These are phyloP conservation scores for Aurifilum marmelostoma DNA, from an alignment of 2,329 filamentous ascomycete species.

Conservation along the genomic window DNA sequence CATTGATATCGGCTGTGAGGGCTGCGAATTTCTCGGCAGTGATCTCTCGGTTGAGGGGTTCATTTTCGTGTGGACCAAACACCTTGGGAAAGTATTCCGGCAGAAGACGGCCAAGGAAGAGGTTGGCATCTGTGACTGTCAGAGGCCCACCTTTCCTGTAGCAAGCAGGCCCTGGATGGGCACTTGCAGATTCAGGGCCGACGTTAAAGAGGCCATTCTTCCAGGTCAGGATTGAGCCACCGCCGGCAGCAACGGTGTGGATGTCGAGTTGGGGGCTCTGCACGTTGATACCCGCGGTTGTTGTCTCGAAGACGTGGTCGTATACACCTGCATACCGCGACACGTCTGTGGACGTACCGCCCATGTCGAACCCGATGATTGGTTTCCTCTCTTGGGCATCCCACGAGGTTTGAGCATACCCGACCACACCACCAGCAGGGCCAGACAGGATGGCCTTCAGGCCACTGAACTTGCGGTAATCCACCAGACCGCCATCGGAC, in stretches of 20 bases:
- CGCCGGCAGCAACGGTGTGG: conserved; percentile 78
- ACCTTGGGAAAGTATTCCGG: conserved; percentile 70
- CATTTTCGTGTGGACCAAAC: conserved; percentile 67
- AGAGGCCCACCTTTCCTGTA: conserved; percentile 68
- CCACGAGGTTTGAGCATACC: conserved; percentile 74
- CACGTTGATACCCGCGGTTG: conserved; percentile 76
- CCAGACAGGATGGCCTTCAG: conserved; percentile 72
- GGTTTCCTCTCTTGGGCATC: conserved; percentile 68
- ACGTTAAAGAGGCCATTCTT: conserved; percentile 70
- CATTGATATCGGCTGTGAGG: conserved; percentile 42
- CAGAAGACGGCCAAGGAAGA: conserved; percentile 59
- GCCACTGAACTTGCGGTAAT: conserved; percentile 68
- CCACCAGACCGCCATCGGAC: conserved; percentile 55
- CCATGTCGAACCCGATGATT: conserved; percentile 79
- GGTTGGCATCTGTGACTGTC: conserved; percentile 69
- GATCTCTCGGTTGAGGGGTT: conserved; percentile 46
- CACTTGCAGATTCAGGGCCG: conserved; percentile 67
- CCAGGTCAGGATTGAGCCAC: conserved; percentile 71
- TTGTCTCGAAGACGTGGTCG: conserved; percentile 67
- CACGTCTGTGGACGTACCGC: conserved; percentile 75
- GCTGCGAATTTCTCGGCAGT: conserved; percentile 40
- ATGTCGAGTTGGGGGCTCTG: conserved; percentile 81
- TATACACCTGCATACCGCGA: conserved; percentile 62
- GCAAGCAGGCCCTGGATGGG: conserved; percentile 69
- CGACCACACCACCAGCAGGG: conserved; percentile 77